Evolutionary conservation across 805 yeast genomes (phyloP).

Genomic region (Candida awuae): DNA sequence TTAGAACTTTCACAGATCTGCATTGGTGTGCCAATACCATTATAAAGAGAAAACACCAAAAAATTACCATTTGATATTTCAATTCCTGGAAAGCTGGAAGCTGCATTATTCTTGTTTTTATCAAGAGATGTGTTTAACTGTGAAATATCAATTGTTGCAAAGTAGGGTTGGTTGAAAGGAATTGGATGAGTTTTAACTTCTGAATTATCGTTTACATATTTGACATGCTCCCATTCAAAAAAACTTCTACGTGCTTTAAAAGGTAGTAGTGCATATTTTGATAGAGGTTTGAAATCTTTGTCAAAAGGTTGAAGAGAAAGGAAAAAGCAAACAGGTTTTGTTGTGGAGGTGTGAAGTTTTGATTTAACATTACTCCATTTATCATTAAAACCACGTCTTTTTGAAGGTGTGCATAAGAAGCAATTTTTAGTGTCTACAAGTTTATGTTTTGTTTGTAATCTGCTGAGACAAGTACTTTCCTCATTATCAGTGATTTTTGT

Average conservation of each 20-base stretch:
- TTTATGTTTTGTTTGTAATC: too few species aligned
- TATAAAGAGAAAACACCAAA: background rate
- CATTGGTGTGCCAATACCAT: background rate
- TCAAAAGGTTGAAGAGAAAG: background rate
- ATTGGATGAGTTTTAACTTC: background rate
- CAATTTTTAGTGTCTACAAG: background rate
- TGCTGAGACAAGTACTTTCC: too few species aligned
- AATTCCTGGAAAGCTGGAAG: constrained; percentile 1
- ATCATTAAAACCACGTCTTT: background rate
- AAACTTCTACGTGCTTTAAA: background rate
- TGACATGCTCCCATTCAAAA: background rate
- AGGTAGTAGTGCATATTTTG: background rate
- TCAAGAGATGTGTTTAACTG: background rate
- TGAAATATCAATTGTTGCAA: background rate
- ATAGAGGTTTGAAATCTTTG: background rate
- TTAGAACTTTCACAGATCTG: too few species aligned
- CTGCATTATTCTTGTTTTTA: background rate
- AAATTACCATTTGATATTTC: background rate
- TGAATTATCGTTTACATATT: background rate
- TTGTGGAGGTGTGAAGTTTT: background rate
- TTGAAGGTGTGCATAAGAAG: background rate
- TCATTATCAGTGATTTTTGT: too few species aligned
- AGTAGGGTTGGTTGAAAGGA: background rate
- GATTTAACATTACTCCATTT: background rate
- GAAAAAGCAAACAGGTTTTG: background rate